Evolutionary conservation across 495 filamentous ascomycete genomes (phyloP), one percentile per base, ranked within the genome.

Genomic region (Xylaria longipes): DNA sequence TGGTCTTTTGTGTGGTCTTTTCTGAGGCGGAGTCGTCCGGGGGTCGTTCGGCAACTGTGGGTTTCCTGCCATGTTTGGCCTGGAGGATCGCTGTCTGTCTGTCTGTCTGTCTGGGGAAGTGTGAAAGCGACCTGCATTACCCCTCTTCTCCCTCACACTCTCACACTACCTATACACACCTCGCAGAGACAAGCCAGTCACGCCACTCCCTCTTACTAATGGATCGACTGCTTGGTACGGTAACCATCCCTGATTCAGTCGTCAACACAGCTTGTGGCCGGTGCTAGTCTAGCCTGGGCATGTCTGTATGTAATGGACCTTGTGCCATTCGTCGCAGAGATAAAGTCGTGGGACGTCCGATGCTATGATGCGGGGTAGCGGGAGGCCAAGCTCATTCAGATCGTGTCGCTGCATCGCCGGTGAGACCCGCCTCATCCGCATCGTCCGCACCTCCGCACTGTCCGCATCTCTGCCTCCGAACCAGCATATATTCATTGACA

Each of bases 21-120:
- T 25, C 58, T 61, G 39, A 52, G 63, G 37, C 63, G 63, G 46
- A 54, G 65, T 37, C 7, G 37, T 67, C 65, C 65, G 65, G 65
- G 41, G 65, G 39, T 67, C 17, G 48, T 56, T 67, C 65, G 65
- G 65, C 46, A 67, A 67, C 65, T 56, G 48, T 66, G 29, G 29
- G 62, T n/a, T 48, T 46, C 20, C 37, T 35, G 43, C 62, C 62
- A 35, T 15, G 62, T 33, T 65, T 45, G 37, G 61, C 5, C 9
- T 29, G 37, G 37, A 62, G 58, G 33, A 22, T 37, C 20, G 9
- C 25, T 46, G 9, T 46, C 5, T 46, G 4, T 15, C 43, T 50
- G 46, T 56, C 52, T 27, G 52, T 12, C n/a, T 31, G 22, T 39
- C 60, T 63, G 60, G 60, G 37, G 37, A 63, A 27, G 12, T 41